These are phyloP conservation scores for Thalassiosira delicatula DNA, from an alignment of 352 stramenopile genomes.

Conservation along the genomic window DNA sequence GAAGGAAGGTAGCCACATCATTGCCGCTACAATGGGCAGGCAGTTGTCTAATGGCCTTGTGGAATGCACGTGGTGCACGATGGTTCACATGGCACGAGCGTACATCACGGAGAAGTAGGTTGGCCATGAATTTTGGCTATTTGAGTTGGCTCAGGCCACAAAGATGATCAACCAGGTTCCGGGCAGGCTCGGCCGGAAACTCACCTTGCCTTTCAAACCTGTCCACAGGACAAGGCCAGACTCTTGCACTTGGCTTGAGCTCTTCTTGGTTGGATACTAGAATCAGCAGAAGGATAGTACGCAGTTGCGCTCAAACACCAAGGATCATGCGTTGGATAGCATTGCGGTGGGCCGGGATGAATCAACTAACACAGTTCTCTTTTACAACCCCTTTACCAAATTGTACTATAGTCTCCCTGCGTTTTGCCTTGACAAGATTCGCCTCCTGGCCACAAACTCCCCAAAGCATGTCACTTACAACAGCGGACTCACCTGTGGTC, in stretches of 20 bases:
- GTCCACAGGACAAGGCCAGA: constrained; percentile 3
- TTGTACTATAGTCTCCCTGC: constrained; percentile 15
- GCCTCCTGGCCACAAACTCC: background rate
- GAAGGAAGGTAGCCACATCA: background rate
- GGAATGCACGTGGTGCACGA: background rate
- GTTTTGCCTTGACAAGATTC: constrained; percentile 7
- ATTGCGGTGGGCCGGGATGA: constrained; percentile 4
- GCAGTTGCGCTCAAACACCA: background rate
- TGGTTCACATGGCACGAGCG: background rate
- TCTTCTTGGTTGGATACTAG: constrained; percentile 16
- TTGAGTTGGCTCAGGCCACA: background rate
- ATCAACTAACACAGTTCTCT: constrained; percentile 1
- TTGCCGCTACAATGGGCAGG: background rate
- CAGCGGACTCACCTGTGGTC: constrained; percentile 12
- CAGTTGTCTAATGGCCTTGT: background rate
- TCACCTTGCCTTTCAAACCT: constrained; percentile 6
- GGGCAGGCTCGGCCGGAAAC: too few relatives aligned
- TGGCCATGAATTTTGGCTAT: constrained; percentile 9
- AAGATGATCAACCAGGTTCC: constrained; percentile 9
- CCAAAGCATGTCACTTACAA: constrained; percentile 9
- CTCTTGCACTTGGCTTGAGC: background rate
- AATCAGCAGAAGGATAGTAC: background rate
- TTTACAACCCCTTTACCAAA: constrained; percentile 35
- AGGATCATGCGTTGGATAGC: background rate
- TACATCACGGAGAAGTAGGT: constrained; percentile 12